Percentiles rank a stretch among this genome's conserved stretches.
These are phyloP conservation scores for Zygosaccharomyces bailii DNA, from an alignment of 805 yeast genomes.

Conservation along the genomic window DNA sequence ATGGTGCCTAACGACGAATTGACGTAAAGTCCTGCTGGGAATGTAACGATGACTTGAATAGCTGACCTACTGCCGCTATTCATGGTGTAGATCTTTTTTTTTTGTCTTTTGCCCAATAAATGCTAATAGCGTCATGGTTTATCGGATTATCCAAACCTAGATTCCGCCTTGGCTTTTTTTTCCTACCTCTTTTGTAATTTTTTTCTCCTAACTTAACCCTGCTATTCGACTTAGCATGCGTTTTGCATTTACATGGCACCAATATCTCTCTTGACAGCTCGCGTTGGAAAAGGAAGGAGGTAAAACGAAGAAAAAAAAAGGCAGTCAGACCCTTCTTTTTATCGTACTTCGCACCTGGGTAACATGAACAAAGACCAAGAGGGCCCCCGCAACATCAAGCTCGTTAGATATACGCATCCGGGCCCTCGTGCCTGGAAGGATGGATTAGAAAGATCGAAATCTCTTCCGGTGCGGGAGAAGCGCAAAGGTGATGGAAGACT, in stretches of 20 bases:
- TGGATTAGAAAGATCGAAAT: constrained; percentile 4
- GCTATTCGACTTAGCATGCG: background rate
- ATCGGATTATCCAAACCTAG: too few species aligned
- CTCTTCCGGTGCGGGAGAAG: constrained; percentile 4
- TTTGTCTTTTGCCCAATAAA: too few species aligned
- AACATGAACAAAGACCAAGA: constrained; percentile 4
- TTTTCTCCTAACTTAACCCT: background rate
- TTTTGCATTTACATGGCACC: background rate
- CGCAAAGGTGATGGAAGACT: constrained; percentile 4
- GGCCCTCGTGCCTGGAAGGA: constrained; percentile 5
- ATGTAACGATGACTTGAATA: too few species aligned
- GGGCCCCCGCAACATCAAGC: constrained; percentile 6
- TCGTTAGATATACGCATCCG: constrained; percentile 8
- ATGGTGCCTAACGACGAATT: too few species aligned
- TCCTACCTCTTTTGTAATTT: background rate
- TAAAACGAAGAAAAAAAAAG: background rate
- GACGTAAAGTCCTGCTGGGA: too few species aligned
- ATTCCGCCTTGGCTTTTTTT: background rate
- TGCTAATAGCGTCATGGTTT: too few species aligned
- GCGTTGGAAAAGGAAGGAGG: constrained; percentile 4
- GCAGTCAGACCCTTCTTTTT: background rate
- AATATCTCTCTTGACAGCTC: constrained; percentile 2
- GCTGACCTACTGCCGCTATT: too few species aligned
- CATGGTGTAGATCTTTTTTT: too few species aligned
- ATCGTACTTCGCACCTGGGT: background rate